These are phyloP conservation scores for Pseudogymnoascus sp. DNA, from an alignment of 2,329 filamentous ascomycete species.

Conservation along the genomic window DNA sequence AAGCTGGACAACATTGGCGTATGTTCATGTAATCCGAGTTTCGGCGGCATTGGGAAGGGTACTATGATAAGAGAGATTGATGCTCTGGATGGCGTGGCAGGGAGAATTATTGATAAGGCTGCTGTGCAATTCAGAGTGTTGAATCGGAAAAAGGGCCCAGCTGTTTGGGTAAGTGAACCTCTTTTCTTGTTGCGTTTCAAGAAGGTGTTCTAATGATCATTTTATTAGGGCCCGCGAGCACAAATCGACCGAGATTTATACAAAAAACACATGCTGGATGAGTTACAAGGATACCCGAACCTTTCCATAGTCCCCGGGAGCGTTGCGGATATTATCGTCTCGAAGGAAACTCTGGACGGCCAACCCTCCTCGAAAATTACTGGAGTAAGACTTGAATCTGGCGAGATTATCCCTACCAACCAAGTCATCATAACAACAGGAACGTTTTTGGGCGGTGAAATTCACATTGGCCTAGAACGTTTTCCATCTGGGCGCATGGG, in stretches of 20 bases:
- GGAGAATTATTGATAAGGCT: constrained; percentile 84
- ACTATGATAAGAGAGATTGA: constrained; percentile 95
- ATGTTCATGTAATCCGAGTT: constrained; percentile 94
- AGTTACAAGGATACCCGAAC: constrained; percentile 71
- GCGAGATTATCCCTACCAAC: constrained; percentile 71
- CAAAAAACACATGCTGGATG: constrained; percentile 82
- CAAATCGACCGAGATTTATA: constrained; percentile 93
- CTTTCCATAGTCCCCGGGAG: constrained; percentile 77
- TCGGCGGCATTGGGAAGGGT: constrained; percentile 97
- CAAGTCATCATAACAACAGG: constrained; percentile 93
- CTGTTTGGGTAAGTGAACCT: constrained; percentile 65
- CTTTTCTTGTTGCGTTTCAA: neutral
- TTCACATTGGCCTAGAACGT: constrained; percentile 82
- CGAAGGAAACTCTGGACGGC: constrained; percentile 44
- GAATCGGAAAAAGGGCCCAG: constrained; percentile 84
- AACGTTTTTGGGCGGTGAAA: constrained; percentile 91
- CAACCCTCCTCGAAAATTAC: constrained; percentile 65
- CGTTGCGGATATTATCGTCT: constrained; percentile 84
- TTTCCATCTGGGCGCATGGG: constrained; percentile 89
- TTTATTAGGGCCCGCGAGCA: constrained; percentile 66
- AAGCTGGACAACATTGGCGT: constrained; percentile 83
- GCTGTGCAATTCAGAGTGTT: constrained; percentile 89
- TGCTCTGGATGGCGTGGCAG: constrained; percentile 84
- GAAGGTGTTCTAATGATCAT: constrained; percentile 9
- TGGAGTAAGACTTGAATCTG: constrained; percentile 80